Evolutionary conservation across 2,329 filamentous ascomycete species (phyloP).

Genomic region (Cordyceps farinosa): DNA sequence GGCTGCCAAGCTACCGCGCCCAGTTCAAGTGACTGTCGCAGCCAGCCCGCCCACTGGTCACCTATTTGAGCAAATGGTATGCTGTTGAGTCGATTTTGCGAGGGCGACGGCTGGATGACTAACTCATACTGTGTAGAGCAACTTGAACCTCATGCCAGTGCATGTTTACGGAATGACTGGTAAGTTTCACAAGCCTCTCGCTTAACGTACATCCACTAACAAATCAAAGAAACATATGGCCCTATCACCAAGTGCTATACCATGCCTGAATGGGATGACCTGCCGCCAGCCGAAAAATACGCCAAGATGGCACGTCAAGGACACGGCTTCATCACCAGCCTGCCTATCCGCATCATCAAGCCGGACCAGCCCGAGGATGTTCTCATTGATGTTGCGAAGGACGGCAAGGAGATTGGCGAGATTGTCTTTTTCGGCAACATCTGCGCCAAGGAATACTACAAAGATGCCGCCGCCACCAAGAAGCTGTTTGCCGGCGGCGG

Average conservation of each 20-base stretch:
- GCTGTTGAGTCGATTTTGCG: not conserved
- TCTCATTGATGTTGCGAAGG: slow-evolving; percentile 43
- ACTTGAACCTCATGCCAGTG: slow-evolving; percentile 80
- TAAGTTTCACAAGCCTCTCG: slow-evolving; percentile 19
- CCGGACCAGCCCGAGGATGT: slow-evolving; percentile 64
- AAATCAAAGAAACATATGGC: slow-evolving; percentile 73
- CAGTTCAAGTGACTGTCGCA: slow-evolving; percentile 85
- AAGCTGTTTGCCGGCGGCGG: slow-evolving; percentile 87
- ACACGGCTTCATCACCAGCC: slow-evolving; percentile 80
- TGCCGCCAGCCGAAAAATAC: slow-evolving; percentile 75
- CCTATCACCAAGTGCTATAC: slow-evolving; percentile 93
- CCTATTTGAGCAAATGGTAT: slow-evolving; percentile 88
- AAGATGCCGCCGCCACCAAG: slow-evolving; percentile 77
- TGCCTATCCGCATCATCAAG: slow-evolving; percentile 80
- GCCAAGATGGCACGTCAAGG: slow-evolving; percentile 90
- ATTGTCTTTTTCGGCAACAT: slow-evolving; percentile 88
- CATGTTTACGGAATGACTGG: slow-evolving; percentile 82
- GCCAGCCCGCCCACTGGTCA: slow-evolving; percentile 86
- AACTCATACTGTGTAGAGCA: slow-evolving; percentile 29
- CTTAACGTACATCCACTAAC: not conserved
- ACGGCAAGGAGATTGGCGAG: slow-evolving; percentile 50
- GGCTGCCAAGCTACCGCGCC: slow-evolving; percentile 64
- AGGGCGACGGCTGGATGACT: not conserved
- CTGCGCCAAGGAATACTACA: slow-evolving; percentile 87
- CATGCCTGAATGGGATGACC: slow-evolving; percentile 76